Evolutionary conservation across 129 eudicot genomes (phyloP).

Genomic region (Daucus carota): DH1_v3.0 NC_030383.2:49311001-49311500

Average conservation of each 20-base stretch:
- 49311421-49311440: not conserved
- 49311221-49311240: not conserved
- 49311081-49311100: not conserved
- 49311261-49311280: not conserved
- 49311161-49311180: too few species aligned
- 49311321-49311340: too few species aligned
- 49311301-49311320: too few species aligned
- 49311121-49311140: not conserved
- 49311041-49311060: slow-evolving; percentile 51
- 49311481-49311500: not conserved
- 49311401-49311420: too few species aligned
- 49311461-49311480: too few species aligned
- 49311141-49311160: not conserved
- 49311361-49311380: too few species aligned
- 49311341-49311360: too few species aligned
- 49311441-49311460: not conserved
- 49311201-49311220: not conserved
- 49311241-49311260: too few species aligned
- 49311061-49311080: not conserved
- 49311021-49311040: slow-evolving; percentile 99
- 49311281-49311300: not conserved
- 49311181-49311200: not conserved
- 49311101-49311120: not conserved
- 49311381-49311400: too few species aligned
- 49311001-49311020: slow-evolving; percentile 91